Evolutionary conservation across 176 grass and related monocot species (phyloP).

Genomic region (Zoysia pacifica): DNA sequence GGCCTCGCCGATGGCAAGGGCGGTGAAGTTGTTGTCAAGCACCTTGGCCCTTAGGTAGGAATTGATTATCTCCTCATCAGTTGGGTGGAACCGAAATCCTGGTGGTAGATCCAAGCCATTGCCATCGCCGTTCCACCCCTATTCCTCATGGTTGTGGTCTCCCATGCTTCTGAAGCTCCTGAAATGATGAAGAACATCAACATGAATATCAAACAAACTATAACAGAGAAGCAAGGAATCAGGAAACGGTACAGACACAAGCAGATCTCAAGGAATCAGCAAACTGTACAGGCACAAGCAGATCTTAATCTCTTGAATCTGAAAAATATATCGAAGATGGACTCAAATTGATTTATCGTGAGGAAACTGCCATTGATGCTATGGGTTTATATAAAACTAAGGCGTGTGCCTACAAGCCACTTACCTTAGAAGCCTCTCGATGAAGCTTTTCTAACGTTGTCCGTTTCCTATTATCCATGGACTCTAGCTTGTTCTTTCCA

Average conservation of each 20-base stretch:
- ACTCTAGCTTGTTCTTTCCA: slow-evolving; percentile 1
- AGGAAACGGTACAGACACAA: not conserved
- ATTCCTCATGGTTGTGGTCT: not conserved
- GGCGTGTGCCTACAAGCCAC: not conserved
- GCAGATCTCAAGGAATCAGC: not conserved
- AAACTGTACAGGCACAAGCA: not conserved
- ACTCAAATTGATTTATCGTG: not conserved
- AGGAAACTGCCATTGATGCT: not conserved
- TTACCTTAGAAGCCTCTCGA: not conserved
- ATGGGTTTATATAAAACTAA: not conserved
- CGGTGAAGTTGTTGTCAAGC: slow-evolving; percentile 26
- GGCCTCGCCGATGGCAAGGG: slow-evolving; percentile 47
- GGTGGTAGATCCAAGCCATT: slow-evolving; percentile 34
- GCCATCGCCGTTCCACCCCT: not conserved
- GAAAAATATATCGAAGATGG: not conserved
- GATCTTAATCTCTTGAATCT: not conserved
- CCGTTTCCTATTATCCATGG: not conserved
- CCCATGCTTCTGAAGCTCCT: slow-evolving; percentile 35
- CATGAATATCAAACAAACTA: not conserved
- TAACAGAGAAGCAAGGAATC: not conserved
- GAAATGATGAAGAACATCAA: not conserved
- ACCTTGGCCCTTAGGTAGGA: slow-evolving; percentile 62
- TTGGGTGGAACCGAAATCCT: slow-evolving; percentile 70
- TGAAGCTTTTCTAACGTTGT: not conserved
- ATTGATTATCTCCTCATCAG: slow-evolving; percentile 64